Percentiles rank a stretch among this genome's conserved stretches.
phyloP scores from a whole-genome alignment of 2,329 filamentous ascomycete genomes.

The Fusarium ambrosium region DNA sequence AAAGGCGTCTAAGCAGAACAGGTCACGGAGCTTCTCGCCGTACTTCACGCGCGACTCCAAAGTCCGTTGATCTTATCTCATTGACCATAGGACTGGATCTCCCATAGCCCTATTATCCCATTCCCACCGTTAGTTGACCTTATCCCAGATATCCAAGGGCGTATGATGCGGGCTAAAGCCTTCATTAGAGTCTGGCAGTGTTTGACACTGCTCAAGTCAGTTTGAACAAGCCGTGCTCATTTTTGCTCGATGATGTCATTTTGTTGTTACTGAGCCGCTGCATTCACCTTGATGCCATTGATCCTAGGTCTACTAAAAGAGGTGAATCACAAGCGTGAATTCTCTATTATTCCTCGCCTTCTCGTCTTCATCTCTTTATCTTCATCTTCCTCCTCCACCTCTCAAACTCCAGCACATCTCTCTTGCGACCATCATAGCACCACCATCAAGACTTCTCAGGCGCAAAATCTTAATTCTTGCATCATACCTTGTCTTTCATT shows the following conservation, averaged over 20 bases:
- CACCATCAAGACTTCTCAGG: neutral
- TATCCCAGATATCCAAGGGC: neutral
- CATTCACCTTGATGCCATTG: neutral
- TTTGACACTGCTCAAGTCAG: neutral
- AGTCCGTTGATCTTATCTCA: neutral
- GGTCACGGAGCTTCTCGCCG: too few relatives aligned
- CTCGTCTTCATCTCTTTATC: neutral
- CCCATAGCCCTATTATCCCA: neutral
- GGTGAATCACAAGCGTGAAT: neutral
- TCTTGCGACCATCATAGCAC: neutral
- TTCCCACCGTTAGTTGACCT: rapidly evolving
- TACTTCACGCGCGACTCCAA: neutral
- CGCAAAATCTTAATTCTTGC: too few relatives aligned
- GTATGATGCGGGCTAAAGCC: neutral
- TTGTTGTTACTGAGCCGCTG: neutral
- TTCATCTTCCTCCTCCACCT: neutral
- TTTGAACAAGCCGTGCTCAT: neutral
- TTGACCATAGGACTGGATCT: neutral
- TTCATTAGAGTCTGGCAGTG: neutral
- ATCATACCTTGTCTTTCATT: too few relatives aligned
- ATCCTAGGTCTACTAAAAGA: neutral
- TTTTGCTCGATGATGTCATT: neutral
- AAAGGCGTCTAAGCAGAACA: too few relatives aligned
- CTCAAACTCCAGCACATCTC: neutral
- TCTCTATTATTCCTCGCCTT: neutral